Conservation (phyloP, 2,329 filamentous ascomycete genomes). For the Botrytis aclada region DNA sequence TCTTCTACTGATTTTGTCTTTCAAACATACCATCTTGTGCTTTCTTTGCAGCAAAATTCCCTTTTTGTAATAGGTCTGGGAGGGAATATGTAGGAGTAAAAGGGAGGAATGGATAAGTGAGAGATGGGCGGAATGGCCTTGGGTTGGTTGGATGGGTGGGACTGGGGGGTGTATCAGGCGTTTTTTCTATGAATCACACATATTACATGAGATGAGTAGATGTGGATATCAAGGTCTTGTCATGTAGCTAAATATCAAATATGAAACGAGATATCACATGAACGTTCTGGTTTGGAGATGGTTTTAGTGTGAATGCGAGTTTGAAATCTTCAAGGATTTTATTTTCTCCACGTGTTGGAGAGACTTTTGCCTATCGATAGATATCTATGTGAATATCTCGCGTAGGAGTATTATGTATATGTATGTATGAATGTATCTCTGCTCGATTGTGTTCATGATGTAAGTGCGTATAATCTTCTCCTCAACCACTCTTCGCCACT, state of each 20-base stretch:
- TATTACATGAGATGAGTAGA: constrained; percentile 4
- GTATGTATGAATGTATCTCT: neutral
- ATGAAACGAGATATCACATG: neutral
- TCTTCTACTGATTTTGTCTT: neutral
- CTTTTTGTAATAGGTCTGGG: neutral
- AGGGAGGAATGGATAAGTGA: constrained; percentile 5
- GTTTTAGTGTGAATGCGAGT: neutral
- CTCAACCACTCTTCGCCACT: neutral
- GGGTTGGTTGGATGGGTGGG: neutral
- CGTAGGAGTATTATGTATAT: neutral
- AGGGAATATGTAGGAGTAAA: constrained; percentile 12
- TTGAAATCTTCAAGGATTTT: neutral
- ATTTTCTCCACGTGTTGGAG: neutral
- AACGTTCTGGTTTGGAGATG: neutral
- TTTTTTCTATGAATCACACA: constrained; percentile 1
- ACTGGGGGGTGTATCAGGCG: constrained; percentile 3
- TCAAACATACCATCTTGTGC: neutral
- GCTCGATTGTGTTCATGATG: neutral
- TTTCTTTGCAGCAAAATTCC: constrained; percentile 4
- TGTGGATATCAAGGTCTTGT: neutral
- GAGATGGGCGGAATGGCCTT: neutral
- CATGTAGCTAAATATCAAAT: constrained; percentile 11
- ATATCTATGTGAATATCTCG: neutral
- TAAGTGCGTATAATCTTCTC: neutral
- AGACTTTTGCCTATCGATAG: neutral